Conservation (phyloP, 1,139 yeast species). For the Yamadazyma aaseri region DNA sequence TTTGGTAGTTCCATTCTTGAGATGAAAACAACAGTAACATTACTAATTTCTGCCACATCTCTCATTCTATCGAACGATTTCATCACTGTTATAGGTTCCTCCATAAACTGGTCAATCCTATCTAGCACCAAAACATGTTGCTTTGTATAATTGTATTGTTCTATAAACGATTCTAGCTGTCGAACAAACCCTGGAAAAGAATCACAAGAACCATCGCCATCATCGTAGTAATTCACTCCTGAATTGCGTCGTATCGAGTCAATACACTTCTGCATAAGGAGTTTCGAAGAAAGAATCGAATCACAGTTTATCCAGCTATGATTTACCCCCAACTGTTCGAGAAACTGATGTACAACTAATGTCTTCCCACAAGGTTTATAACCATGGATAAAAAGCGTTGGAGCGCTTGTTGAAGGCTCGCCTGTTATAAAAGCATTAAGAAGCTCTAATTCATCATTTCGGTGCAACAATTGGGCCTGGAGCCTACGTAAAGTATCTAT, state of each 20-base stretch:
- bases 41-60: slow-evolving; percentile 37
- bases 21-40: slow-evolving; percentile 32
- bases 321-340: slow-evolving; percentile 23
- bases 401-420: slow-evolving; percentile 23
- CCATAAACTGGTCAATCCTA: slow-evolving; percentile 55
- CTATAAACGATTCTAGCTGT: slow-evolving; percentile 38
- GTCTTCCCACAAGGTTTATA: slow-evolving; percentile 44
- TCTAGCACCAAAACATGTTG: slow-evolving; percentile 61
- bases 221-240: slow-evolving; percentile 18
- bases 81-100: slow-evolving; percentile 43
- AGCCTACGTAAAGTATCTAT: too few relatives aligned
- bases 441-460: slow-evolving; percentile 24
- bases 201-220: slow-evolving; percentile 32
- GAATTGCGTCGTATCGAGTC: slow-evolving; percentile 29
- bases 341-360: slow-evolving; percentile 26
- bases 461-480: slow-evolving; percentile 1
- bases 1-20: slow-evolving; percentile 46
- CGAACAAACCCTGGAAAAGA: slow-evolving; percentile 47
- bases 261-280: slow-evolving; percentile 39
- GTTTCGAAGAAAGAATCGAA: slow-evolving; percentile 37
- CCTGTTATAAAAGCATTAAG: slow-evolving; percentile 26
- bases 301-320: slow-evolving; percentile 36
- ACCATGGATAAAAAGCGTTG: slow-evolving; percentile 39
- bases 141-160: slow-evolving; percentile 27
- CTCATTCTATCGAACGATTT: slow-evolving; percentile 47